These are phyloP conservation scores for Xerocomus amazonicus DNA, from an alignment of 1,284 basidiomycete species.

Conservation along the genomic window DNA sequence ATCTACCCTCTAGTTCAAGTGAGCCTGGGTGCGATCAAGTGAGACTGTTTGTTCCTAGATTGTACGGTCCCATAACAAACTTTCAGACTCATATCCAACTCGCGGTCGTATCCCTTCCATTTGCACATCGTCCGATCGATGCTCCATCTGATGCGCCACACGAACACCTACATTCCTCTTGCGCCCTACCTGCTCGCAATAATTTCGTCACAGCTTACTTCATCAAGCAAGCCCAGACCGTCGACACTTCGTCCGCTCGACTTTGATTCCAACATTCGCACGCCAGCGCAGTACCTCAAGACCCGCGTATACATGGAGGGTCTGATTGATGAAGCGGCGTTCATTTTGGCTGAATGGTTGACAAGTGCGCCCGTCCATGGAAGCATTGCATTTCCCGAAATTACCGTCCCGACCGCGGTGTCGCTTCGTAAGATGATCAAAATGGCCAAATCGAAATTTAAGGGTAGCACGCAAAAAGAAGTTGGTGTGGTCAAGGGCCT, in stretches of 20 bases:
- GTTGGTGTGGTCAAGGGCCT: constrained; percentile 64
- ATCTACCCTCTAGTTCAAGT: constrained; percentile 97
- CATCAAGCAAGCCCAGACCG: constrained; percentile 74
- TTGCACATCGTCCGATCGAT: constrained; percentile 74
- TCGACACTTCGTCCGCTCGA: constrained; percentile 91
- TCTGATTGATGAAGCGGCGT: constrained; percentile 79
- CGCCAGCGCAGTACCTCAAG: constrained; percentile 85
- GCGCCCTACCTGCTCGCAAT: constrained; percentile 86
- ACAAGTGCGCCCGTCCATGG: constrained; percentile 60
- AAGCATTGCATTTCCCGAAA: constrained; percentile 92
- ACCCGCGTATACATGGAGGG: constrained; percentile 86
- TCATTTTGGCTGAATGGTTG: constrained; percentile 79
- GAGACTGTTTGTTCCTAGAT: constrained; percentile 27
- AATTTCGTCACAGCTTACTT: constrained; percentile 73
- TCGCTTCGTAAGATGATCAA: constrained; percentile 71
- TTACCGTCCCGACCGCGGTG: constrained; percentile 81
- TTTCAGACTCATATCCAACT: constrained; percentile 75
- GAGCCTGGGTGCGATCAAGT: constrained; percentile 89
- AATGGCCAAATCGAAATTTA: constrained; percentile 38
- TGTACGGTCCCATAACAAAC: background rate
- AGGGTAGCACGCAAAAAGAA: constrained; percentile 52
- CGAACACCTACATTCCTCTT: constrained; percentile 86
- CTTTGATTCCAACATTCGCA: constrained; percentile 83
- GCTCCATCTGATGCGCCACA: constrained; percentile 71
- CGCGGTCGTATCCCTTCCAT: constrained; percentile 79